Base-by-base conservation (phyloP, 805 yeast species). In the Metschnikowia proteae region DNA sequence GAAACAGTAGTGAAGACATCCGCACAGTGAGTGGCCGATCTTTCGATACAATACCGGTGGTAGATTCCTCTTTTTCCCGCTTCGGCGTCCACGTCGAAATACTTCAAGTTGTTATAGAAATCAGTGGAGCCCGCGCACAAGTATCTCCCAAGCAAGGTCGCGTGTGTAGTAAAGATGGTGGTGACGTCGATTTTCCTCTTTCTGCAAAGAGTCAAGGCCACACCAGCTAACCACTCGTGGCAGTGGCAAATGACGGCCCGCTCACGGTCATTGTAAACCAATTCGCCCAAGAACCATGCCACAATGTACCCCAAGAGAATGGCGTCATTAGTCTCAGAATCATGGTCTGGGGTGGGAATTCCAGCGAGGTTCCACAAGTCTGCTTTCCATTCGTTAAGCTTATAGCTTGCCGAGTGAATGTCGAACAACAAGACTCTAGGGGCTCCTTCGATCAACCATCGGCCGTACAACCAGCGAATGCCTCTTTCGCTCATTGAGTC, bases 161-260 rank as follows among this genome's bases (percentile, higher is more conserved):
- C 99, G 68, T 92, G 99, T 23, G 99, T 92, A 35, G 99, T 92
- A 76, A 92, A 92, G 54, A 92, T 86, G 26, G 99, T 91, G 50
- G 96, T 89, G 51, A 89, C 90, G 62, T 92, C 99, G 50, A 92
- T 84, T 60, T 89, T 80, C 61, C 98, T 82, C 67, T 88, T 88
- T 61, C 96, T 78, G 66, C 97, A 90, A 49, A 92, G 74, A 0
- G 99, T 97, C 51, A 94, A 73, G 0, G 96, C 96, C 40, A 94
- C 90, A 59, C 98, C 97, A 1, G 99, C 97, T 50, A 92, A 78
- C 99, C 99, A 92, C 72, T 92, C 99, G 72, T 92, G 99, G 66
- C 87, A 91, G 64, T 92, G 99, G 48, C 94, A 84, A 52, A 92
- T 84, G 45, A 94, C 90, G 0, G 98, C 97, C 59, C 92, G 82